Evolutionary conservation across 495 filamentous ascomycete species (phyloP).

Genomic region (Xylaria grammica): DNA sequence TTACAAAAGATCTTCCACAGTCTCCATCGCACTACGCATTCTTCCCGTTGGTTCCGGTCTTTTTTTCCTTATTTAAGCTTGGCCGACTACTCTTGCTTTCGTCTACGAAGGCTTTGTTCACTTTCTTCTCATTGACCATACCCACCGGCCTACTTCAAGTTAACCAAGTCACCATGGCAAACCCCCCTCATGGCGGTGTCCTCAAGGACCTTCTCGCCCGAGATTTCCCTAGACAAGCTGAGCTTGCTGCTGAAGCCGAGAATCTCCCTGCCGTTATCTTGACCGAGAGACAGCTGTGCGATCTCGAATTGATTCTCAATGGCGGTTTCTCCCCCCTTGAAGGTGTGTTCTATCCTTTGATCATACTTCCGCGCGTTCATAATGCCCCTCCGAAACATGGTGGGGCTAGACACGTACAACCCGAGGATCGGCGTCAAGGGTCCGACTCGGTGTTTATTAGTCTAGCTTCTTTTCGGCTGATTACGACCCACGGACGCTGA

Average conservation of each 20-base stretch:
- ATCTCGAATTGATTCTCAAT: conserved; percentile 93
- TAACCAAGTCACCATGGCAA: conserved; percentile 51
- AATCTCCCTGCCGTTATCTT: conserved; percentile 82
- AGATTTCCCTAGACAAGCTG: conserved; percentile 75
- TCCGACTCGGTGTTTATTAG: neutral
- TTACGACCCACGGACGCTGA: conserved; percentile 23
- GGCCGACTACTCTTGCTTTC: neutral
- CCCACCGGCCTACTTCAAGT: no score
- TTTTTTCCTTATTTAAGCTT: conserved; percentile 16
- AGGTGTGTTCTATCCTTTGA: conserved; percentile 61
- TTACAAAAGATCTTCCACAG: conserved; percentile 11
- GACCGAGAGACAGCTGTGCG: conserved; percentile 92
- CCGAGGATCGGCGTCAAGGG: conserved; percentile 17
- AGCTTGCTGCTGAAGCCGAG: conserved; percentile 85
- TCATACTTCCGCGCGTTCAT: conserved; percentile 7
- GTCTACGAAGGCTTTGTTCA: neutral
- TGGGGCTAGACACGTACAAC: conserved; percentile 19
- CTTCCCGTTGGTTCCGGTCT: neutral
- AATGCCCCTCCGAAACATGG: conserved; percentile 17
- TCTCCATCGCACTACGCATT: neutral
- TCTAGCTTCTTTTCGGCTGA: neutral
- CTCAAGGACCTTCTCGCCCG: conserved; percentile 96
- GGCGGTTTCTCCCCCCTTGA: conserved; percentile 97
- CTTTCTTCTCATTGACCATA: neutral
- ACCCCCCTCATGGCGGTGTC: conserved; percentile 92